Percentiles rank a stretch among this genome's conserved stretches.
Conservation (phyloP, 805 yeast genomes). For the Metschnikowia peoriensis region DNA sequence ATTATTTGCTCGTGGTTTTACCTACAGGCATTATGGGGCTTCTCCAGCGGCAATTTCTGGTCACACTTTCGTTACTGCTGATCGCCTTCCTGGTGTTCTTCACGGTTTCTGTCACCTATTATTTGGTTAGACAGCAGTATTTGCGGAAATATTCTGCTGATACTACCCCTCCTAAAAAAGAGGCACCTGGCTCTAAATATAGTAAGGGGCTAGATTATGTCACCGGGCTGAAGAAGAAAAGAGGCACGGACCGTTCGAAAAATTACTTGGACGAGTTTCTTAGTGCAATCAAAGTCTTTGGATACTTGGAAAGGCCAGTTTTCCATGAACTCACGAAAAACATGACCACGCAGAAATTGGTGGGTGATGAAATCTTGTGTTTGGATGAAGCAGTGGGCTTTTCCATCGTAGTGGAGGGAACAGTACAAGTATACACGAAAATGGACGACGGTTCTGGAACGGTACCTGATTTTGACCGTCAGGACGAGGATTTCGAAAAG, state of each 20-base stretch:
- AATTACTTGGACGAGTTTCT: slow-evolving; percentile 86
- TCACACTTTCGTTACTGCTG: slow-evolving; percentile 52
- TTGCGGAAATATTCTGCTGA: slow-evolving; percentile 57
- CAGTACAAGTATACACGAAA: slow-evolving; percentile 72
- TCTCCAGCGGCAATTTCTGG: slow-evolving; percentile 44
- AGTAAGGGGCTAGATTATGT: slow-evolving; percentile 45
- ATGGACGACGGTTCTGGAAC: slow-evolving; percentile 25
- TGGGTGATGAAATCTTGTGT: slow-evolving; percentile 70
- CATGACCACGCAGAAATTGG: slow-evolving; percentile 84
- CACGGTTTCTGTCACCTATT: slow-evolving; percentile 36
- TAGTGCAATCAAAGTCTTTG: slow-evolving; percentile 89
- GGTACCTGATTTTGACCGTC: slow-evolving; percentile 14
- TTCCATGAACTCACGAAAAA: slow-evolving; percentile 90
- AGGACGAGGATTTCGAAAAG: slow-evolving; percentile 29
- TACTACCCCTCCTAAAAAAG: slow-evolving; percentile 33
- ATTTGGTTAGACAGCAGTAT: slow-evolving; percentile 59
- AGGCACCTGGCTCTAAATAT: slow-evolving; percentile 40
- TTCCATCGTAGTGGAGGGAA: slow-evolving; percentile 90
- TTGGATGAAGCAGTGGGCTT: slow-evolving; percentile 80
- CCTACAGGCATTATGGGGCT: slow-evolving; percentile 23
- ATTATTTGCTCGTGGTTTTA: slow-evolving; percentile 12
- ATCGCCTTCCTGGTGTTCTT: slow-evolving; percentile 33
- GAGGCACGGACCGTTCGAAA: slow-evolving; percentile 33
- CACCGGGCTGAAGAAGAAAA: slow-evolving; percentile 31
- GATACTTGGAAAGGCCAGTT: slow-evolving; percentile 85